Percentiles rank a stretch among this genome's conserved stretches.
Evolutionary conservation across 2,329 filamentous ascomycete species (phyloP).

Genomic region (Mycogone perniciosa): DNA sequence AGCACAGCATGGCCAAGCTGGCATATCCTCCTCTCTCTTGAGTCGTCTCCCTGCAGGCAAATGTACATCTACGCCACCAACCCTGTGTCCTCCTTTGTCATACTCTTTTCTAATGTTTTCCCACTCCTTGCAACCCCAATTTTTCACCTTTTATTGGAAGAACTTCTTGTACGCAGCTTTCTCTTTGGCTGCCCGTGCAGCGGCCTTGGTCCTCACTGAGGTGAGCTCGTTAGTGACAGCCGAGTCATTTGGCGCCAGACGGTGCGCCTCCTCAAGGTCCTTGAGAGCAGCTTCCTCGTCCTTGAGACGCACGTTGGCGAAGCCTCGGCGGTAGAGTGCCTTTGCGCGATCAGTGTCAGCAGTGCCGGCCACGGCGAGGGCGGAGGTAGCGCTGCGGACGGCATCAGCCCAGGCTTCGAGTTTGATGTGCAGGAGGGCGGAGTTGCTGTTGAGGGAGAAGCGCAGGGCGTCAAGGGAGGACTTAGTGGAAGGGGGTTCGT

Average conservation of each 20-base stretch:
- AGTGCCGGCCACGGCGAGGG: constrained; percentile 60
- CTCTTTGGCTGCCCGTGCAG: constrained; percentile 74
- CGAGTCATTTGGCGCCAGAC: constrained; percentile 67
- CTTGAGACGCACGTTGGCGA: constrained; percentile 69
- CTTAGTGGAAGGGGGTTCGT: constrained; percentile 63
- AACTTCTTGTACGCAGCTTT: constrained; percentile 91
- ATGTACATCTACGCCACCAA: background rate
- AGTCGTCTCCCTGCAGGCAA: background rate
- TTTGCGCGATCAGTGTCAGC: constrained; percentile 79
- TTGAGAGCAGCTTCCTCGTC: constrained; percentile 76
- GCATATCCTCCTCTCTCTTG: too few relatives aligned
- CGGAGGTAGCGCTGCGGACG: constrained; percentile 62
- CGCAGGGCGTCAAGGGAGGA: constrained; percentile 65
- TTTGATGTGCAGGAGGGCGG: constrained; percentile 80
- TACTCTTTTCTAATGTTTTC: background rate
- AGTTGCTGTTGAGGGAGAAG: constrained; percentile 83
- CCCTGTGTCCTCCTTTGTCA: background rate
- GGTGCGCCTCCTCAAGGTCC: constrained; percentile 69
- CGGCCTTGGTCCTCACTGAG: constrained; percentile 68
- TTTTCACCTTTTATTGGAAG: constrained; percentile 49
- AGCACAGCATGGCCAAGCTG: too few relatives aligned
- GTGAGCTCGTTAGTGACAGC: constrained; percentile 69
- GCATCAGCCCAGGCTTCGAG: constrained; percentile 65
- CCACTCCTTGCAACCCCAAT: background rate
- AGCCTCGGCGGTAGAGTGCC: constrained; percentile 75